phyloP scores from a whole-genome alignment of 1,139 yeast genomes.

The Nakaseomyces nivariensis region DNA sequence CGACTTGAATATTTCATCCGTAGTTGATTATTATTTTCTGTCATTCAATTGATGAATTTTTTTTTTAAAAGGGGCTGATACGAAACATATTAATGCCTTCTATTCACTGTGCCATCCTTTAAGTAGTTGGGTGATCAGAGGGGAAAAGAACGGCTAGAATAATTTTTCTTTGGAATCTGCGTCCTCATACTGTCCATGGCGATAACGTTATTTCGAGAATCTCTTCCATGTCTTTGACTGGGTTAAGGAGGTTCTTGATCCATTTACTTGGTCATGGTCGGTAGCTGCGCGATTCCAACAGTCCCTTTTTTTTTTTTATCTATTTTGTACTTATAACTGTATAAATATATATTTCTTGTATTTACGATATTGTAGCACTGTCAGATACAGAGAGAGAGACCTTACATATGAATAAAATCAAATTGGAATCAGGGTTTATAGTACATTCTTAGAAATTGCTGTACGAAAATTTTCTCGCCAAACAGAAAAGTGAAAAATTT shows the following conservation, averaged over 20 bases:
- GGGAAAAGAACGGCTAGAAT: constrained; percentile 30
- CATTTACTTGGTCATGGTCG: constrained; percentile 18
- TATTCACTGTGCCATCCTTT: constrained; percentile 30
- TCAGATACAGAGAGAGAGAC: too few relatives aligned
- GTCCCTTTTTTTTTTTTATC: not conserved
- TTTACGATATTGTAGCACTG: too few relatives aligned
- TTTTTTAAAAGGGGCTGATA: constrained; percentile 11
- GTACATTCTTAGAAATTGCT: too few relatives aligned
- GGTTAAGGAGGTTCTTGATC: not conserved
- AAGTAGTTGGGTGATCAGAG: constrained; percentile 27
- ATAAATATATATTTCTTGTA: not conserved
- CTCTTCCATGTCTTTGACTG: not conserved
- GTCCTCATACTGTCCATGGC: constrained; percentile 29
- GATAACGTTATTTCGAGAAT: not conserved
- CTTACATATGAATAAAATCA: too few relatives aligned
- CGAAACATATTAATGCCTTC: constrained; percentile 26
- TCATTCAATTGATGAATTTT: not conserved
- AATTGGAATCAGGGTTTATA: too few relatives aligned
- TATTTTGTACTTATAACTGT: not conserved
- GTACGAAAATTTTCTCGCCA: too few relatives aligned
- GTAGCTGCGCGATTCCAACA: constrained; percentile 23
- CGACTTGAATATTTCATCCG: too few relatives aligned
- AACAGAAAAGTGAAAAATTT: not conserved
- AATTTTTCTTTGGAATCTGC: constrained; percentile 16
- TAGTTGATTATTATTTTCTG: not conserved